Evolutionary conservation across 345 rosid species (phyloP).

Genomic region (Moricandia arvensis): DNA sequence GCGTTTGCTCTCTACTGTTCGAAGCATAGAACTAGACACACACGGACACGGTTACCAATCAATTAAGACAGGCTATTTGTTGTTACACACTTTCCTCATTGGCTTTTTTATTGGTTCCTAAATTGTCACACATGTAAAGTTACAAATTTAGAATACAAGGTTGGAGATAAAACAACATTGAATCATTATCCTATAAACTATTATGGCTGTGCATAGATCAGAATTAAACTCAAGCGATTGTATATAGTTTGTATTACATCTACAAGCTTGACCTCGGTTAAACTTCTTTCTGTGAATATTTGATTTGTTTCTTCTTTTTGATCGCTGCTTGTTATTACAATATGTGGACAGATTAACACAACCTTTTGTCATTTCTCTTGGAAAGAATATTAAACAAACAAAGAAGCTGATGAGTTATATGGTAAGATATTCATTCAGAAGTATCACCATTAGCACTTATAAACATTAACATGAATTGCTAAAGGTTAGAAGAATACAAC

Average conservation of each 20-base stretch:
- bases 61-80: constrained; percentile 18
- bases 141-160: constrained; percentile 21
- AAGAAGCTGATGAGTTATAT: neutral
- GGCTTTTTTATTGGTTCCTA: neutral
- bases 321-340: neutral
- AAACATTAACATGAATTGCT: too few relatives aligned
- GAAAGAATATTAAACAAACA: neutral
- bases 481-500: too few relatives aligned
- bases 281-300: constrained; percentile 7
- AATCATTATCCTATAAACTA: constrained; percentile 1
- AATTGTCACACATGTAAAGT: constrained; percentile 34
- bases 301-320: neutral
- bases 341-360: neutral
- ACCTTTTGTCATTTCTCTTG: neutral
- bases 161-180: neutral
- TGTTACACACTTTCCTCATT: constrained; percentile 28
- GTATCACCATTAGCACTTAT: neutral
- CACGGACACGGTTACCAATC: constrained; percentile 18
- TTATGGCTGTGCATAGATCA: constrained; percentile 15
- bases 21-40: constrained; percentile 18
- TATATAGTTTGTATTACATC: constrained; percentile 5
- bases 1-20: constrained; percentile 2
- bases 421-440: neutral
- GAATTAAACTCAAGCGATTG: constrained; percentile 4
- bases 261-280: neutral